Evolutionary conservation across 208 protist genomes (phyloP), one percentile per base, ranked within the genome.

Genomic region (Leishmania aethiopica): DNA sequence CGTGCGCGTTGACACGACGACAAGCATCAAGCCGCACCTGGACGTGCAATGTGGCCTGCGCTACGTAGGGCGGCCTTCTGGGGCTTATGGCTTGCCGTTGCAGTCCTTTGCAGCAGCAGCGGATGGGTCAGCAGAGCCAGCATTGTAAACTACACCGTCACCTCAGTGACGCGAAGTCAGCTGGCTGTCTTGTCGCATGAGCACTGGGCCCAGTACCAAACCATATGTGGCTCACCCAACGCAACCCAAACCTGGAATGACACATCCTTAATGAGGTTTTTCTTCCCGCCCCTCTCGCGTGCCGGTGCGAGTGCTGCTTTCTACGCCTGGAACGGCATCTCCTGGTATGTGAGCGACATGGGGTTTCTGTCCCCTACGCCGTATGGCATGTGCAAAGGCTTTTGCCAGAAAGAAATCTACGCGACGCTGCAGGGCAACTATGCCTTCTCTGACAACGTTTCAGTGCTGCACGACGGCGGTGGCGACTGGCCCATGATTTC

Each of bases 401-500:
- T 77, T 75, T 92, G 89, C 75, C 22, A 22, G 13, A 15, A 67
- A 1, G 1, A 10, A 1, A 77, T 80, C 60, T 83, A 86, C 28
- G 75, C 78, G 1, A 77, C 60, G 1, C 53, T 88, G 1, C 28
- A 67, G 8, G 85, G 85, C 22, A 77, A 80, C 28, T 86, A 88
- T 70, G 79, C 32, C 59, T 84, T 84, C 37, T 80, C 76, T 11
- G 19, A n/a, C 32, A 70, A 79, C n/a, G 22, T 19, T 25, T 57
- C 81, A 0, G 53, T 51, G 49, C 45, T 67, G 4, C 66, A 77
- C 75, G 81, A 74, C 64, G 78, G 89, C 25, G 82, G 71, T n/a
- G 77, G 89, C 25, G 86, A 87, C 77, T 84, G 80, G 83, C 86
- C 89, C n/a, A 88, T 92, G 79, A 82, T 92, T 45, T 77, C 64